These are phyloP conservation scores for Russula vinacea DNA, from an alignment of 768 basidiomycete species.

Conservation along the genomic window DNA sequence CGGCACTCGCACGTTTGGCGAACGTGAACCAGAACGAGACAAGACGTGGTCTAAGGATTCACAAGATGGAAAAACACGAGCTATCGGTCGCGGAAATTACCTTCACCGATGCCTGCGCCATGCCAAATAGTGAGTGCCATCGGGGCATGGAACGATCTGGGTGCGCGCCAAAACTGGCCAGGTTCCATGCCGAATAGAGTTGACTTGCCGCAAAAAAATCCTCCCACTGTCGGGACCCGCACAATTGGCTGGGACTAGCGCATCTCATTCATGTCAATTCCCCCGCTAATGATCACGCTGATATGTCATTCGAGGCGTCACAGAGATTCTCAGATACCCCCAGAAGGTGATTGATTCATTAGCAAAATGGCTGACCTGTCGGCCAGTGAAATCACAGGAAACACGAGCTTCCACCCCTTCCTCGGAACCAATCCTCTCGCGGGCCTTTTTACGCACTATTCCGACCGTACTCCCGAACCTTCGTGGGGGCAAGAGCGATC, in stretches of 20 bases:
- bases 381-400: conserved; percentile 21
- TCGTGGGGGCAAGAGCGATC: conserved; percentile 7
- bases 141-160: conserved; percentile 26
- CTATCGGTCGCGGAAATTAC: conserved; percentile 23
- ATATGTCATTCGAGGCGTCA: conserved; percentile 25
- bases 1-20: conserved; percentile 11
- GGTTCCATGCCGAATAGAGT: conserved; percentile 29
- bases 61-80: conserved; percentile 24
- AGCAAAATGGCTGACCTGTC: conserved; percentile 24
- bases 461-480: not conserved
- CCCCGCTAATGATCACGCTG: conserved; percentile 22
- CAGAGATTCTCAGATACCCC: conserved; percentile 22
- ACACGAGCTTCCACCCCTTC: conserved; percentile 27
- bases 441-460: conserved; percentile 6
- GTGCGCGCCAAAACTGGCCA: conserved; percentile 13
- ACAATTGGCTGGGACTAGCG: conserved; percentile 9
- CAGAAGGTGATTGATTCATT: conserved; percentile 23
- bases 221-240: conserved; percentile 8
- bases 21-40: conserved; percentile 1
- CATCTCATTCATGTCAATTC: conserved; percentile 17
- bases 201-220: conserved; percentile 27
- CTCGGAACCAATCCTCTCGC: conserved; percentile 14
- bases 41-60: conserved; percentile 1
- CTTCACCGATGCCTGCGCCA: conserved; percentile 14
- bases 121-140: conserved; percentile 29